Percentiles rank a stretch among this genome's conserved stretches.
phyloP scores from a whole-genome alignment of 352 stramenopile species.

The Phytophthora cajani region DNA sequence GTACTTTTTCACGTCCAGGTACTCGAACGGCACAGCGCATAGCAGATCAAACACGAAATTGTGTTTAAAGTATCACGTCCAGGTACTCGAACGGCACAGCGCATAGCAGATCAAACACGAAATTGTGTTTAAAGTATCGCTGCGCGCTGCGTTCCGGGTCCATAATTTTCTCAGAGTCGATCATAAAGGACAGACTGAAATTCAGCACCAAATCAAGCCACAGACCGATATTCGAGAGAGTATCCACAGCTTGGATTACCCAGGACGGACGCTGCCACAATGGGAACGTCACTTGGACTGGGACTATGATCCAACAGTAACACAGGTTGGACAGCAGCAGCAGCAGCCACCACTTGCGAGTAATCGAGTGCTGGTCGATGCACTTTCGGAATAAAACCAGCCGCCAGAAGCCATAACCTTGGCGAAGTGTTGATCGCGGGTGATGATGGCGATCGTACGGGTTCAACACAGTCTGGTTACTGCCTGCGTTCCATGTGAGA shows the following conservation, averaged over 20 bases:
- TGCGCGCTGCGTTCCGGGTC: slow-evolving; percentile 44
- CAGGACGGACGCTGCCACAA: slow-evolving; percentile 41
- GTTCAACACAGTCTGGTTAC: neutral
- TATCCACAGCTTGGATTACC: slow-evolving; percentile 39
- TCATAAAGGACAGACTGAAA: slow-evolving; percentile 60
- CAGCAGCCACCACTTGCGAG: slow-evolving; percentile 57
- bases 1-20: slow-evolving; percentile 33
- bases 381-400: slow-evolving; percentile 21
- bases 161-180: slow-evolving; percentile 63
- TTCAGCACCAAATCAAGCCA: slow-evolving; percentile 62
- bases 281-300: slow-evolving; percentile 59
- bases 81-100: slow-evolving; percentile 54
- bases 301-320: slow-evolving; percentile 65
- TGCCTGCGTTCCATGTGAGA: neutral
- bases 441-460: slow-evolving; percentile 7
- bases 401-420: neutral
- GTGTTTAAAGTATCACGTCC: slow-evolving; percentile 41
- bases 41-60: slow-evolving; percentile 52
- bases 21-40: slow-evolving; percentile 55
- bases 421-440: neutral
- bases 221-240: slow-evolving; percentile 43
- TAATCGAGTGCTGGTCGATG: slow-evolving; percentile 57
- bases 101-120: slow-evolving; percentile 55
- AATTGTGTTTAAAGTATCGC: slow-evolving; percentile 45
- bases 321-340: slow-evolving; percentile 35